Evolutionary conservation across 768 basidiomycete species (phyloP).

Genomic region (Pleurotus pulmonarius): DNA sequence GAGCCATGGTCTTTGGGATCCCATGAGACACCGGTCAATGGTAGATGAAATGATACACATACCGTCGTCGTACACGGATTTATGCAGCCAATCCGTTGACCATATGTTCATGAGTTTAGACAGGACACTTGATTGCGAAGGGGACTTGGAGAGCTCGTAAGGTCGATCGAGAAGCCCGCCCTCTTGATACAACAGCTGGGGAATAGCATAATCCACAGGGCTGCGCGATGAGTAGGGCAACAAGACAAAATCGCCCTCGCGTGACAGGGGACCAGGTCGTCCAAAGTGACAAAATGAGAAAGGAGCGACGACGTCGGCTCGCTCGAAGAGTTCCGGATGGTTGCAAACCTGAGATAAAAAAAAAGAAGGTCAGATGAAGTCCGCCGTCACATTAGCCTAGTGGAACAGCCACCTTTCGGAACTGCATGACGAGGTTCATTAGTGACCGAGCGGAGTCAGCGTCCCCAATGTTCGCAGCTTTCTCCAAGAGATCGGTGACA

Average conservation of each 20-base stretch:
- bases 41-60: conserved; percentile 17
- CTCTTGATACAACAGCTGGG: conserved; percentile 72
- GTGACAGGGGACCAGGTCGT: conserved; percentile 72
- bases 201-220: conserved; percentile 77
- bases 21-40: conserved; percentile 1
- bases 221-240: conserved; percentile 85
- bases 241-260: conserved; percentile 84
- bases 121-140: conserved; percentile 52
- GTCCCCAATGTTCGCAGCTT: conserved; percentile 88
- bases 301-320: conserved; percentile 92
- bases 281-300: conserved; percentile 87
- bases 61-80: conserved; percentile 67
- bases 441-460: conserved; percentile 88
- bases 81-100: conserved; percentile 77
- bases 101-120: conserved; percentile 85
- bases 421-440: conserved; percentile 99
- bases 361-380: conserved; percentile 3
- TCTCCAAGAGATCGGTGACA: conserved; percentile 88
- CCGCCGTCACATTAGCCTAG: neutral
- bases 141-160: conserved; percentile 41
- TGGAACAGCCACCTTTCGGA: conserved; percentile 70
- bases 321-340: conserved; percentile 96
- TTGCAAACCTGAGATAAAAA: conserved; percentile 74
- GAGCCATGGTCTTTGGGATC: conserved; percentile 36
- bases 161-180: conserved; percentile 72